Conservation (phyloP, 352 stramenopile genomes). For the Globisporangium paroecandrum region DNA sequence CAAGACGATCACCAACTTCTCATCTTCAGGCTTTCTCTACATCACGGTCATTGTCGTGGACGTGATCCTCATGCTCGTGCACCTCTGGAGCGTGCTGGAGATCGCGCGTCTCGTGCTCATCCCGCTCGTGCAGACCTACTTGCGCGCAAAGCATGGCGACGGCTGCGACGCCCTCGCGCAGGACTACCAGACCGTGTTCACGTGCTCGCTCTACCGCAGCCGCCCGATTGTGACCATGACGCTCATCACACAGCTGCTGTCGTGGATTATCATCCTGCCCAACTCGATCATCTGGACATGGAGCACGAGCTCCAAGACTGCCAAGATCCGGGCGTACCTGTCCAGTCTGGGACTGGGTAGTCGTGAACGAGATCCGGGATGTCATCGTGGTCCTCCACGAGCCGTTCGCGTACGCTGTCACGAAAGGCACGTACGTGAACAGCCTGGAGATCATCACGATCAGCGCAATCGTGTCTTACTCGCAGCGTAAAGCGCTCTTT, state of each 20-base stretch:
- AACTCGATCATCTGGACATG: slow-evolving; percentile 47
- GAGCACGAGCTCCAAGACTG: slow-evolving; percentile 26
- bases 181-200: slow-evolving; percentile 25
- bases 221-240: slow-evolving; percentile 28
- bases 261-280: slow-evolving; percentile 51
- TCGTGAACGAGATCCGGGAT: slow-evolving; percentile 30
- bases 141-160: slow-evolving; percentile 16
- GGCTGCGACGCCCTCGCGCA: slow-evolving; percentile 23
- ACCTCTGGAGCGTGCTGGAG: slow-evolving; percentile 31
- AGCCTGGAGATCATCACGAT: slow-evolving; percentile 36
- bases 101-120: slow-evolving; percentile 23
- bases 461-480: slow-evolving; percentile 14
- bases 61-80: slow-evolving; percentile 26
- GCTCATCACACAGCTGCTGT: slow-evolving; percentile 29
- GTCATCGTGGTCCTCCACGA: slow-evolving; percentile 29
- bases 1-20: slow-evolving; percentile 18
- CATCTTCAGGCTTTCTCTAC: slow-evolving; percentile 17
- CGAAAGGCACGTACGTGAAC: slow-evolving; percentile 30
- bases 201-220: slow-evolving; percentile 41
- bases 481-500: slow-evolving; percentile 19
- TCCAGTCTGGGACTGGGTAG: slow-evolving; percentile 31
- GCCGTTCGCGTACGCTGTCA: slow-evolving; percentile 31
- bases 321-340: slow-evolving; percentile 36
- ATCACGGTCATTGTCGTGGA: slow-evolving; percentile 18
- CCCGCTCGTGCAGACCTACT: slow-evolving; percentile 13